Percentiles rank a stretch among this genome's conserved stretches.
These are phyloP conservation scores for Nidularia pulvinata DNA, from an alignment of 768 basidiomycete genomes.

Conservation along the genomic window DNA sequence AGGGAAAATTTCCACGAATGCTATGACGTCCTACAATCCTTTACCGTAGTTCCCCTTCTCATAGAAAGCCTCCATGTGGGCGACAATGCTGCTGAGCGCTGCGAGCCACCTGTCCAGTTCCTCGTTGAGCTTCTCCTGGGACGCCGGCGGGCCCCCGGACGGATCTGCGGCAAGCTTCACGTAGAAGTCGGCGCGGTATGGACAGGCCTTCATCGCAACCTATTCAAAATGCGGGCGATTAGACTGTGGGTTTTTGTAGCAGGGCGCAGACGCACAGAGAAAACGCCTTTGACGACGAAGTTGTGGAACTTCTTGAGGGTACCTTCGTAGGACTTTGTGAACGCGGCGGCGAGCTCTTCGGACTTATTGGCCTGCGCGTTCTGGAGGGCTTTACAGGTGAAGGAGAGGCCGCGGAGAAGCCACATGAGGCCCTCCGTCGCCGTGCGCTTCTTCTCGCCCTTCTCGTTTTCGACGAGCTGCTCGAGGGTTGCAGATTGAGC, in stretches of 20 bases:
- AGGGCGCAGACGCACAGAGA: constrained; percentile 38
- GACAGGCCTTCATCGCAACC: constrained; percentile 68
- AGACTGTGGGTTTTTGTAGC: not conserved
- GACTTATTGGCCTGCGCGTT: constrained; percentile 63
- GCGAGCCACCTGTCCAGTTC: constrained; percentile 69
- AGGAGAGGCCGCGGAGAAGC: constrained; percentile 89
- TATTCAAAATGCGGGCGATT: constrained; percentile 13
- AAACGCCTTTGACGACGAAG: constrained; percentile 67
- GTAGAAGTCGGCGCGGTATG: constrained; percentile 70
- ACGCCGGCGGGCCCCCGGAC: constrained; percentile 42
- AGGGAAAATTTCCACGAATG: not conserved
- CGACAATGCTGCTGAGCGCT: constrained; percentile 55
- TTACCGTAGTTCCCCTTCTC: constrained; percentile 57
- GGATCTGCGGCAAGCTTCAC: constrained; percentile 63
- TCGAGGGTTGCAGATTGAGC: constrained; percentile 77
- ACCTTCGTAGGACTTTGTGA: constrained; percentile 77
- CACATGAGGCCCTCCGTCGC: constrained; percentile 95
- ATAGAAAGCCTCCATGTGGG: constrained; percentile 59
- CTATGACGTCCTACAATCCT: constrained; percentile 28
- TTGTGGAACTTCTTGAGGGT: constrained; percentile 88
- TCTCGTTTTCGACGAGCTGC: constrained; percentile 80
- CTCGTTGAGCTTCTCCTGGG: constrained; percentile 50
- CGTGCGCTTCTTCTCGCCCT: constrained; percentile 80
- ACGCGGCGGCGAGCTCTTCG: constrained; percentile 69
- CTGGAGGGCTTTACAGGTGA: constrained; percentile 84